A percentile compares a stretch with the other conserved stretches of the same genome.
phyloP scores from a whole-genome alignment of 2,329 filamentous ascomycete genomes.

The Exophiala dermatitidis region DNA sequence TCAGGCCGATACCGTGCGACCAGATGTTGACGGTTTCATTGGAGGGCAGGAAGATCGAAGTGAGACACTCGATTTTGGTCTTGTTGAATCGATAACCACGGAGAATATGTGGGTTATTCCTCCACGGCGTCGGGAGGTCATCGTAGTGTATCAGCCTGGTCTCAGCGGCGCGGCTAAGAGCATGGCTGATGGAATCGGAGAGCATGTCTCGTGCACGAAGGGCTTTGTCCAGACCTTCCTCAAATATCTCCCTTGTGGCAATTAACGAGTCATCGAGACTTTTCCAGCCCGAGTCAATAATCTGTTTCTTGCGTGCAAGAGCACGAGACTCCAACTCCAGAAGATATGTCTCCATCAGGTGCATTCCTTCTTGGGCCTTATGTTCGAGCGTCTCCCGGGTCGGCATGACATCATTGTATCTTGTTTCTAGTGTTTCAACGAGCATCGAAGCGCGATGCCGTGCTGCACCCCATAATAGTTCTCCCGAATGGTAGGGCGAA shows the following conservation, averaged over 20 bases:
- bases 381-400: slow-evolving; percentile 83
- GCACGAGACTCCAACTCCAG: slow-evolving; percentile 77
- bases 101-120: slow-evolving; percentile 87
- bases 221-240: slow-evolving; percentile 76
- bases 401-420: slow-evolving; percentile 78
- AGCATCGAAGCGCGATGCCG: slow-evolving; percentile 76
- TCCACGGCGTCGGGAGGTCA: slow-evolving; percentile 85
- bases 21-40: slow-evolving; percentile 98
- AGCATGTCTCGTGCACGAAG: slow-evolving; percentile 72
- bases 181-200: slow-evolving; percentile 75
- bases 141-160: slow-evolving; percentile 81
- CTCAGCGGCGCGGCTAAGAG: slow-evolving; percentile 66
- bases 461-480: slow-evolving; percentile 72
- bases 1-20: slow-evolving; percentile 84
- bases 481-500: slow-evolving; percentile 72
- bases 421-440: slow-evolving; percentile 81
- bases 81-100: slow-evolving; percentile 90
- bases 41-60: slow-evolving; percentile 73
- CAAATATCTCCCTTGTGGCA: slow-evolving; percentile 66
- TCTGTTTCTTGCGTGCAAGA: slow-evolving; percentile 68
- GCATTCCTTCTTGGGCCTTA: slow-evolving; percentile 81
- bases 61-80: slow-evolving; percentile 80
- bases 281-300: slow-evolving; percentile 71
- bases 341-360: slow-evolving; percentile 77
- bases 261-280: slow-evolving; percentile 73